Percentiles rank a stretch among this genome's conserved stretches.
phyloP scores from a whole-genome alignment of 2,329 filamentous ascomycete genomes.

The Penicillium sp. region DNA sequence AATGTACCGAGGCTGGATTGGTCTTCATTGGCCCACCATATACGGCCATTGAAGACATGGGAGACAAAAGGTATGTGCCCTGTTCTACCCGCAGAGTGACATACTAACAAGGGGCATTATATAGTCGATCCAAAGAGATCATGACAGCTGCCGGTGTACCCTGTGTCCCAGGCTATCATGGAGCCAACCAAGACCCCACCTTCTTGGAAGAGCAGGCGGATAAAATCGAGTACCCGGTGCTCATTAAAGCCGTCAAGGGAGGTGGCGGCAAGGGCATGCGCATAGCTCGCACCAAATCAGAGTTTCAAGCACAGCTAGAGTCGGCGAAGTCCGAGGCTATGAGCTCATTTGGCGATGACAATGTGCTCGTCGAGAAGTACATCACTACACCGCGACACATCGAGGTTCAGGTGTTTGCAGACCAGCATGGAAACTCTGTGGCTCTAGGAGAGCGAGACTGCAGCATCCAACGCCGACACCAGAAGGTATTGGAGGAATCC shows the following conservation, averaged over 20 bases:
- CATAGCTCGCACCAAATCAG: constrained; percentile 59
- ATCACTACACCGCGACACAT: constrained; percentile 68
- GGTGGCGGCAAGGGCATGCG: constrained; percentile 71
- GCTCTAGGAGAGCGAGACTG: constrained; percentile 67
- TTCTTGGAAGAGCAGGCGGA: constrained; percentile 69
- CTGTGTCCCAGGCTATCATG: constrained; percentile 95
- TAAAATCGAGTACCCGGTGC: constrained; percentile 67
- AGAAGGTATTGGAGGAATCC: constrained; percentile 68
- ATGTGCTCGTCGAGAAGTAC: constrained; percentile 70
- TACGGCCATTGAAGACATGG: constrained; percentile 79
- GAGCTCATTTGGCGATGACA: constrained; percentile 66
- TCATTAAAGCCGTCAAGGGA: constrained; percentile 67
- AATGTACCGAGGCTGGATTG: constrained; percentile 85
- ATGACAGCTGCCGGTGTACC: constrained; percentile 70
- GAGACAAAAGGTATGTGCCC: constrained; percentile 74
- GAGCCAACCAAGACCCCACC: constrained; percentile 71
- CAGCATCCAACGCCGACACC: constrained; percentile 66
- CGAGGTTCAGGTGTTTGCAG: constrained; percentile 68
- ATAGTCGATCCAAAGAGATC: constrained; percentile 35
- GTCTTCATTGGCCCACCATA: constrained; percentile 91
- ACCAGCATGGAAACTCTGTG: constrained; percentile 65
- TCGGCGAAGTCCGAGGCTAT: constrained; percentile 66
- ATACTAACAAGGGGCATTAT: constrained; percentile 7
- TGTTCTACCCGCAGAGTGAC: neutral
- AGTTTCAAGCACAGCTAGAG: constrained; percentile 63